Base-by-base conservation (phyloP, 2,329 filamentous ascomycete species). In the Periconia digitata region DNA sequence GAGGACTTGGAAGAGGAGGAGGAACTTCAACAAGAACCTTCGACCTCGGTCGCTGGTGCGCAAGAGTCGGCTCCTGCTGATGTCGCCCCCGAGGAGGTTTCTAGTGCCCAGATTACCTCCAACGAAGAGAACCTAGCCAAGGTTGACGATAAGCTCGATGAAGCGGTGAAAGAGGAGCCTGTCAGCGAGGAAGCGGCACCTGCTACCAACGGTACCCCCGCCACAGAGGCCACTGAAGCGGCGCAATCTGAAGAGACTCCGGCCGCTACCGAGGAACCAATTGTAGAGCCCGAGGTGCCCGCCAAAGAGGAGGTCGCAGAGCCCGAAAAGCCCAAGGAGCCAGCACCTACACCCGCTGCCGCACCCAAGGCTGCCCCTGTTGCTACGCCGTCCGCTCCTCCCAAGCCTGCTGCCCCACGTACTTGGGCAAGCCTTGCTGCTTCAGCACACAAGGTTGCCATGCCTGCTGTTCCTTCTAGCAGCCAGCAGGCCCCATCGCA, bases 111-210 rank as follows among this genome's bases (percentile, higher is more conserved):
- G 53, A 59, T 68, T 39, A 66, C 63, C 27, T 68, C 65, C 23
- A 66, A 52, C 51, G 72, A 77, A 78, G 80, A 73, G 44, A 72
- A 74, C 47, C 64, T 76, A 44, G 60, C 64, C 50, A 66, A 72
- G 60, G 81, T 92, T 34, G 86, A 90, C 68, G 79, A 90, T 76
- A 90, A 90, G 79, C 80, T 91, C 18, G 86, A 92, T 74, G 82
- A 90, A 57, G 69, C 73, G 34, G 69, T 64, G 58, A 59, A 74
- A 44, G 60, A 72, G 50, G 65, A 69, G 53, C 51, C 62, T 34
- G 51, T 59, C 35, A 44, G 44, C 27, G 60, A 66, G 42, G 61
- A 56, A 13, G 50, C 55, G 17, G 52, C 68, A 16, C 51, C 67
- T 17, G 64, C 66, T 40, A 64, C 70, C 43, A 70, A 75, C 41